These are phyloP conservation scores for Aurinia saxatilis DNA, from an alignment of 345 rosid species.

Conservation along the genomic window DNA sequence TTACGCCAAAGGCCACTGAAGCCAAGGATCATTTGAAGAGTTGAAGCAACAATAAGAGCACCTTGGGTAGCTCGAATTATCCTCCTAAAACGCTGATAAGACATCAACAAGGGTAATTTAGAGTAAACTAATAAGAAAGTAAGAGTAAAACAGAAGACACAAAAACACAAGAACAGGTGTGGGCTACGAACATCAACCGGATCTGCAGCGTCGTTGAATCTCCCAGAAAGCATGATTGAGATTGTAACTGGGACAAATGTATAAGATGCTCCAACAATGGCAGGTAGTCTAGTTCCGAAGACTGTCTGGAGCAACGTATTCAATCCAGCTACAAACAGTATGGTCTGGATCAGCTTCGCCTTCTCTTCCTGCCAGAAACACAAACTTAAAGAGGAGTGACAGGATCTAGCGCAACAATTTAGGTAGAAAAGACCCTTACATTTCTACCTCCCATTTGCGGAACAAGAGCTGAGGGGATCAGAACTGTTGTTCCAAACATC, in stretches of 20 bases:
- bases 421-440: conserved; percentile 39
- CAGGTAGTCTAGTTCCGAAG: conserved; percentile 90
- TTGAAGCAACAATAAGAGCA: conserved; percentile 84
- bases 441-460: conserved; percentile 99
- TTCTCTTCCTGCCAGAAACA: conserved; percentile 68
- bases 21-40: conserved; percentile 94
- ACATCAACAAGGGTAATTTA: conserved; percentile 11
- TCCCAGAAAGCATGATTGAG: conserved; percentile 85
- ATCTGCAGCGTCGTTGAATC: conserved; percentile 52
- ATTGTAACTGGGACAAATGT: conserved; percentile 90
- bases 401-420: background rate
- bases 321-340: conserved; percentile 93
- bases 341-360: conserved; percentile 86
- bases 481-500: conserved; percentile 93
- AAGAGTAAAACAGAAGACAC: too few relatives aligned
- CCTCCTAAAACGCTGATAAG: conserved; percentile 60
- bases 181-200: conserved; percentile 59
- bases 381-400: background rate
- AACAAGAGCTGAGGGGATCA: conserved; percentile 91
- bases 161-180: conserved; percentile 2
- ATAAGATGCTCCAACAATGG: conserved; percentile 86
- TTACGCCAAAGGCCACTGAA: conserved; percentile 99
- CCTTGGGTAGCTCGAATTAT: conserved; percentile 96
- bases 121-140: background rate
- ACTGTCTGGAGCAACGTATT: conserved; percentile 78